Percentiles rank a stretch among this genome's conserved stretches.
These are phyloP conservation scores for Colletotrichum neosansevieriae DNA, from an alignment of 2,329 filamentous ascomycete genomes.

Conservation along the genomic window DNA sequence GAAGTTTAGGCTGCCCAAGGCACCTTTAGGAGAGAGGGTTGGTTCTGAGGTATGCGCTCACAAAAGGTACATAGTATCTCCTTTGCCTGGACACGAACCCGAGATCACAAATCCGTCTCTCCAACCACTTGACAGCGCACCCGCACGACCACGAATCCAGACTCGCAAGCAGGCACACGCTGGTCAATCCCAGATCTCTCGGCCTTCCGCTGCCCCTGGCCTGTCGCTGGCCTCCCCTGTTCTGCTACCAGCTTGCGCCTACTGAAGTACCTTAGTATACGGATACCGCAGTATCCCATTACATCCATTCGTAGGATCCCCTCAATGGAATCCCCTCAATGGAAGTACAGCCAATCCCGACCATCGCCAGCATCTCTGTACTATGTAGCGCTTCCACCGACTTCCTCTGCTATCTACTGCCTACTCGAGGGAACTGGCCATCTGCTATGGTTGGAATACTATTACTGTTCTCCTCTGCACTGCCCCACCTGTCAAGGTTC, in stretches of 20 bases:
- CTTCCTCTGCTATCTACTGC: not conserved
- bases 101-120: no score
- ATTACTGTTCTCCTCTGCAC: no score
- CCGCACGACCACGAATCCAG: no score
- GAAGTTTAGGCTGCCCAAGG: no score
- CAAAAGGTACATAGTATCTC: no score
- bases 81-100: no score
- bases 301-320: not conserved
- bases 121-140: no score
- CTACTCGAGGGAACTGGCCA: not conserved
- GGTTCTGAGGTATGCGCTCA: no score
- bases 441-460: no score
- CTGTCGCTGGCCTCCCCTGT: not conserved
- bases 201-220: slow-evolving; percentile 6
- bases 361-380: not conserved
- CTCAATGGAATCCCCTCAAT: not conserved
- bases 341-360: not conserved
- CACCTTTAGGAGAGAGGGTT: no score
- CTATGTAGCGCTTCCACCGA: not conserved
- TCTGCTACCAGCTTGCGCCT: not conserved
- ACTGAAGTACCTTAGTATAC: not conserved
- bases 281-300: not conserved
- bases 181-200: slow-evolving; percentile 15
- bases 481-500: no score
- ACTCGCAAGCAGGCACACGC: not conserved